phyloP scores from a whole-genome alignment of 768 basidiomycete species.

The Pulveroboletus sp. region DNA sequence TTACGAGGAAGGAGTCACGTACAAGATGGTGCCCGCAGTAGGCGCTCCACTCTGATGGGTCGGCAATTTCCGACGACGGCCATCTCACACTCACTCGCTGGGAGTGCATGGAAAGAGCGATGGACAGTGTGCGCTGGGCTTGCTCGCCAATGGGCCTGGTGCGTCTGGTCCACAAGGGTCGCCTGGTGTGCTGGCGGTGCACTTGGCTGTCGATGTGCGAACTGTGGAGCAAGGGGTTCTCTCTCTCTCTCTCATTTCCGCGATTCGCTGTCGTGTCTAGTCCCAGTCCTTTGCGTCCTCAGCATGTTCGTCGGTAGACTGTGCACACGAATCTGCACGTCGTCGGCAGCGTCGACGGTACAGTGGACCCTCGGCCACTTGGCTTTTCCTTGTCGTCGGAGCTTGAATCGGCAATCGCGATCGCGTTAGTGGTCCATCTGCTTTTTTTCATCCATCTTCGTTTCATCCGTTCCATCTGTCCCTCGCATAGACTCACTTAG shows the following conservation, averaged over 20 bases:
- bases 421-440: conserved; percentile 10
- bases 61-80: conserved; percentile 15
- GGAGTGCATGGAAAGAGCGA: not conserved
- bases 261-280: not conserved
- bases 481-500: conserved; percentile 21
- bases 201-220: not conserved
- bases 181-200: conserved; percentile 1
- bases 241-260: not conserved
- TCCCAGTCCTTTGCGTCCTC: not conserved
- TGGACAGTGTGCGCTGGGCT: not conserved
- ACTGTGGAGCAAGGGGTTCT: no score
- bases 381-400: conserved; percentile 29
- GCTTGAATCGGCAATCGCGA: conserved; percentile 36
- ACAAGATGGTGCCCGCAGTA: not conserved
- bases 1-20: not conserved
- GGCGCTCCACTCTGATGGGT: not conserved
- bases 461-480: conserved; percentile 22
- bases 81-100: not conserved
- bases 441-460: conserved; percentile 21
- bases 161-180: not conserved
- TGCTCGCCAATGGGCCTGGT: not conserved
- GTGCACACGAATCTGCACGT: no score
- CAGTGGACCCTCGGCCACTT: conserved; percentile 9
- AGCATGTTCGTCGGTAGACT: not conserved
- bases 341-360: not conserved